A percentile compares a stretch with the other conserved stretches of the same genome.
Evolutionary conservation across 257 asterid genomes (phyloP).

Genomic region (Plantago elongata): DNA sequence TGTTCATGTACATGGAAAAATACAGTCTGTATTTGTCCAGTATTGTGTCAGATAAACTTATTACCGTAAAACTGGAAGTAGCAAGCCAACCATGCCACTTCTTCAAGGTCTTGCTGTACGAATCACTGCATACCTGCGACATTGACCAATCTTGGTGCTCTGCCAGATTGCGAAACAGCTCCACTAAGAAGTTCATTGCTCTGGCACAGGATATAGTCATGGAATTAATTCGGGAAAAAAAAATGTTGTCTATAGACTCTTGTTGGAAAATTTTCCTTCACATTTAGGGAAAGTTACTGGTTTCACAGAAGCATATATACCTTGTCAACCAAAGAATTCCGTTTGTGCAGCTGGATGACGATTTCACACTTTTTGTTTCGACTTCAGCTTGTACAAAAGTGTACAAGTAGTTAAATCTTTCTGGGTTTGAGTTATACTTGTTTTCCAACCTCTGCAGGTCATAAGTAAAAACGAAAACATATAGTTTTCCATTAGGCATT

Average conservation of each 20-base stretch:
- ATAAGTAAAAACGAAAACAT: conserved; percentile 6
- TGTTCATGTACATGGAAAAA: too few species aligned
- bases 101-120: conserved; percentile 77
- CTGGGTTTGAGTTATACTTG: conserved; percentile 55
- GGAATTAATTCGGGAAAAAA: not conserved
- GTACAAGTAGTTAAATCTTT: conserved; percentile 73
- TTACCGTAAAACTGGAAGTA: conserved; percentile 66
- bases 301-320: conserved; percentile 23
- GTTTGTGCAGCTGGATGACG: conserved; percentile 76
- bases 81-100: conserved; percentile 95
- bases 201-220: conserved; percentile 27
- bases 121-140: conserved; percentile 62
- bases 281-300: too few species aligned
- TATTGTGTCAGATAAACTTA: too few species aligned
- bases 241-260: too few species aligned
- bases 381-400: conserved; percentile 84
- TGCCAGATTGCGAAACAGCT: conserved; percentile 54
- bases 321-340: conserved; percentile 92
- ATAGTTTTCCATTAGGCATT: not conserved
- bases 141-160: conserved; percentile 72
- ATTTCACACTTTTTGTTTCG: conserved; percentile 64
- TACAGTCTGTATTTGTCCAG: too few species aligned
- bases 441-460: conserved; percentile 64
- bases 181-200: conserved; percentile 83
- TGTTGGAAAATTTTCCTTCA: not conserved